Conservation (phyloP, 495 filamentous ascomycete species). For the Diplogelasinospora grovesii region DNA sequence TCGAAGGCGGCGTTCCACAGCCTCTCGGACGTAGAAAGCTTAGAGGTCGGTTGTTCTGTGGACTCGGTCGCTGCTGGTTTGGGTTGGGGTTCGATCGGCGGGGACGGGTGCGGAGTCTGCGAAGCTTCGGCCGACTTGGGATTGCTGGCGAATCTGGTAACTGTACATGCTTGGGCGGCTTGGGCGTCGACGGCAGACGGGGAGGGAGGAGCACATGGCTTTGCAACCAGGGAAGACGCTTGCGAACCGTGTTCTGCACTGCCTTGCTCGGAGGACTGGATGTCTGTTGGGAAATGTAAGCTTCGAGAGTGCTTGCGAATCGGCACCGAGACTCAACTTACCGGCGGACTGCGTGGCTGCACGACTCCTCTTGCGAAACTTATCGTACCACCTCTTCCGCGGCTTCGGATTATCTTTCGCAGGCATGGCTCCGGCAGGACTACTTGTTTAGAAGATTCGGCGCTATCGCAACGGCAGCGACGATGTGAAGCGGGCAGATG, state of each 20-base stretch:
- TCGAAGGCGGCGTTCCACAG: constrained; percentile 22
- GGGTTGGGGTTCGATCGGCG: constrained; percentile 3
- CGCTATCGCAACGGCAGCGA: neutral
- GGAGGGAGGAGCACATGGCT: neutral
- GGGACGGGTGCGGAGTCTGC: constrained; percentile 2
- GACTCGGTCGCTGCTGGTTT: constrained; percentile 4
- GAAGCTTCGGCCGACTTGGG: constrained; percentile 3
- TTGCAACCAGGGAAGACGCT: constrained; percentile 1
- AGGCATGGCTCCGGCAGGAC: neutral
- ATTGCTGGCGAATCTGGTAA: neutral
- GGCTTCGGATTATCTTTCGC: neutral
- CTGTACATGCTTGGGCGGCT: constrained; percentile 6
- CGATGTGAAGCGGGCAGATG: neutral
- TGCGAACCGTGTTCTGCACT: constrained; percentile 5
- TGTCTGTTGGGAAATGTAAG: constrained; percentile 6
- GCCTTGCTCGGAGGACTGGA: constrained; percentile 5
- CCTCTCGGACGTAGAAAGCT: constrained; percentile 8
- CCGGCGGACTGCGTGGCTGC: neutral
- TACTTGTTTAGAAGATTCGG: neutral
- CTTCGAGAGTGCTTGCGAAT: constrained; percentile 1
- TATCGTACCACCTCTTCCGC: neutral
- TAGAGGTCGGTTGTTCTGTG: constrained; percentile 9
- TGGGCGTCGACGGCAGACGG: constrained; percentile 1
- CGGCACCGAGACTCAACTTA: neutral
- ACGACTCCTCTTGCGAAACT: neutral